These are phyloP conservation scores for Citrullus amarus DNA, from an alignment of 306 rosid species.

Conservation along the genomic window DNA sequence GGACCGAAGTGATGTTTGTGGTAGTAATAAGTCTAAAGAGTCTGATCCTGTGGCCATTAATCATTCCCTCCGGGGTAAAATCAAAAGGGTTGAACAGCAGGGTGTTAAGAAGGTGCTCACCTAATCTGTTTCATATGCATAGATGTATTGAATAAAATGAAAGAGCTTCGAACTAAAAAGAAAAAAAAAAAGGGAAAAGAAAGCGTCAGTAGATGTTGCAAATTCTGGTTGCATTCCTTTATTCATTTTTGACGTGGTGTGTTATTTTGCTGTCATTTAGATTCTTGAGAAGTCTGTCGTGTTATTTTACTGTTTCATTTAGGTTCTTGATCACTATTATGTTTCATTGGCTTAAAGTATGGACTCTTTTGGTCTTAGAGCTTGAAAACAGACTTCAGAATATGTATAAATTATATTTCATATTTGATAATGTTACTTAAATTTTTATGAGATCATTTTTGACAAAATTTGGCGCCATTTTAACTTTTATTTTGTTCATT, in stretches of 20 bases:
- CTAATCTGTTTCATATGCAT: neutral
- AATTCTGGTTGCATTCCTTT: neutral
- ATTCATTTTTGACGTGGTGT: neutral
- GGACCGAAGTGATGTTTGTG: conserved; percentile 30
- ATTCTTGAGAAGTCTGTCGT: neutral
- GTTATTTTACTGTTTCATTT: neutral
- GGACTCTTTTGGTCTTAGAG: neutral
- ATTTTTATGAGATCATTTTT: neutral
- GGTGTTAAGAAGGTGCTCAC: conserved; percentile 45
- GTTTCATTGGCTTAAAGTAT: neutral
- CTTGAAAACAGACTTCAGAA: neutral
- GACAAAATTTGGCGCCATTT: neutral
- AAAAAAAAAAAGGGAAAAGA: neutral
- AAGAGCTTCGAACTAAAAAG: neutral
- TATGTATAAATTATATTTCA: neutral
- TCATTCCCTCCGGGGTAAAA: conserved; percentile 37
- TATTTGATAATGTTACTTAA: neutral
- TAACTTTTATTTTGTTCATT: neutral
- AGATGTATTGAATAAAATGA: neutral
- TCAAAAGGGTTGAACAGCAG: conserved; percentile 46
- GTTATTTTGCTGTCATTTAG: neutral
- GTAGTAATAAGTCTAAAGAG: conserved; percentile 41
- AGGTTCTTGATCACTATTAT: neutral
- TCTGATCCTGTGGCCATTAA: conserved; percentile 36
- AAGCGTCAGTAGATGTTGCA: neutral